Conservation (phyloP, 2,329 filamentous ascomycete genomes). For the Trichoderma hamatum region DNA sequence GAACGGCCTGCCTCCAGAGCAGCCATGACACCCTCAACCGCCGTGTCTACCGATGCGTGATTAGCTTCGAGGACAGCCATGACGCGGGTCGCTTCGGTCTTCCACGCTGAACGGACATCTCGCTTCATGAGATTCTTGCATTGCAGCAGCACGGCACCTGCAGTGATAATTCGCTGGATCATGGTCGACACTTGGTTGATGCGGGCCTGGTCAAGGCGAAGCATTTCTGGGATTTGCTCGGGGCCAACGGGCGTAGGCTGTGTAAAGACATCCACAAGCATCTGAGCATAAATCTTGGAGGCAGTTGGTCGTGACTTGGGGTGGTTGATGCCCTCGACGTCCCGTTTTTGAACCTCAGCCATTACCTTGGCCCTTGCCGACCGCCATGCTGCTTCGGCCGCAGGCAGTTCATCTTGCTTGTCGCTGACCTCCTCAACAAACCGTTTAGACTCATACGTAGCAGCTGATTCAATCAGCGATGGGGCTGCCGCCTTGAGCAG, state of each 20-base stretch:
- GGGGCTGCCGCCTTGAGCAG: conserved; percentile 73
- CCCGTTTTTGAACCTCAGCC: conserved; percentile 67
- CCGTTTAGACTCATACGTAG: conserved; percentile 72
- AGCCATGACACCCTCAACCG: conserved; percentile 63
- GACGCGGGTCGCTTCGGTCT: conserved; percentile 71
- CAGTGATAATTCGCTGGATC: conserved; percentile 65
- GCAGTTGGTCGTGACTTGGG: conserved; percentile 64
- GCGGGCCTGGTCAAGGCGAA: conserved; percentile 68
- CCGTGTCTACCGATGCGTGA: conserved; percentile 54
- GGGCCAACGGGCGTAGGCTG: conserved; percentile 59
- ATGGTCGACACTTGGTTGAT: conserved; percentile 49
- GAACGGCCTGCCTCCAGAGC: conserved; percentile 64
- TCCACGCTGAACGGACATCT: conserved; percentile 78
- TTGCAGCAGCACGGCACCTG: conserved; percentile 74
- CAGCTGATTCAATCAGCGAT: conserved; percentile 69
- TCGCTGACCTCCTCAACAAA: conserved; percentile 68
- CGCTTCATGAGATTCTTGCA: conserved; percentile 83
- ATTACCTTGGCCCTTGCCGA: conserved; percentile 65
- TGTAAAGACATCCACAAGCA: conserved; percentile 75
- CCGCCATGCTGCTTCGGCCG: conserved; percentile 68
- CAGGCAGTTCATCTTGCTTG: conserved; percentile 56
- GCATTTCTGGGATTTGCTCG: conserved; percentile 70
- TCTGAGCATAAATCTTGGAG: conserved; percentile 74
- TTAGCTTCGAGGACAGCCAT: conserved; percentile 67
- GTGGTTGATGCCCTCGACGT: conserved; percentile 68